Evolutionary conservation across 331 rosid species (phyloP), one percentile per base, ranked within the genome.

Genomic region (Malus hybrid): DNA sequence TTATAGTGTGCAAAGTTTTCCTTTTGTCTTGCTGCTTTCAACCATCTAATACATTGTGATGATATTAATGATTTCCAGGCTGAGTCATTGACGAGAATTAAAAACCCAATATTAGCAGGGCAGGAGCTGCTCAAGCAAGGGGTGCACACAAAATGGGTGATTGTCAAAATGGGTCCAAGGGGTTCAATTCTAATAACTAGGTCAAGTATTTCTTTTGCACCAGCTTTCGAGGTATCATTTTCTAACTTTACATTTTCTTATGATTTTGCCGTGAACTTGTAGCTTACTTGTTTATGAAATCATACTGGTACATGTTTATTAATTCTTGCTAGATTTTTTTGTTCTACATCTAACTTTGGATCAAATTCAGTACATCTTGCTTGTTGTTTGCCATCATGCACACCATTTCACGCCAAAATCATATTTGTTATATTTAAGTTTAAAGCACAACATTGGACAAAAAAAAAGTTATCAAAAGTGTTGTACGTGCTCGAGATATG

Each of bases 121-220:
- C 88, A 89, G 80, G 91, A 86, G 82, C 83, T 94, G 83, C 97
- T 94, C 77, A 84, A 82, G 81, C 86, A 88, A 83, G 96, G 93
- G 71, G 78, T 89, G 68, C 96, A 84, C 72, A 92, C 93, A 36
- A 92, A 94, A 83, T 94, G 99, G 99, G 99, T 90, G 83, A 89
- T 94, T 79, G 91, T 92, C 56, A 94, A 94, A 86, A 87, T 94
- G 93, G 99, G 97, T 73, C 34, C 83, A 34, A 88, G 46, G 85
- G 99, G 99, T 22, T 92, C 99, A 55, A 83, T 94, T 85, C 81
- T 94, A 68, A 90, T 94, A 74, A 82, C 96, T 7, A 58, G 42
- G 74, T 81, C 92, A 34, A 75, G 84, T 69, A 64, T 92, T 78
- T 84, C 95, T 58, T 87, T 92, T 82, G 97, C 93, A 16, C 97